phyloP scores from a whole-genome alignment of 2,329 filamentous ascomycete genomes.

The Fusarium nematophilum region DNA sequence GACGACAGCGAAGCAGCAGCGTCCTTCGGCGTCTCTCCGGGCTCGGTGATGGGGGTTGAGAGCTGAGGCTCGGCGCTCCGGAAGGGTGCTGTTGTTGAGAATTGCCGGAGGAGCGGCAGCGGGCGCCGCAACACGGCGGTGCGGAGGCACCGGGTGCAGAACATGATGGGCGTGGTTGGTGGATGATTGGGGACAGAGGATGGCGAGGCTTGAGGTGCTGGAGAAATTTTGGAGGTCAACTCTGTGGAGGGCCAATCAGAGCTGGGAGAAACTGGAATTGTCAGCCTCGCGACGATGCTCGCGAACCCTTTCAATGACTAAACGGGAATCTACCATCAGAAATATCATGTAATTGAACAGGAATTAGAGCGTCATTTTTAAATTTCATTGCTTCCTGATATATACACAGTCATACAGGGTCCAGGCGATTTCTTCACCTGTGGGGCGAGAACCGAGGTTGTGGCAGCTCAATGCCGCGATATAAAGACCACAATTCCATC shows the following conservation, averaged over 20 bases:
- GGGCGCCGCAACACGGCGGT: constrained; percentile 49
- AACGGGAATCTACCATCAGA: background rate
- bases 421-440: constrained; percentile 35
- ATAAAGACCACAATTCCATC: constrained; percentile 35
- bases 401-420: constrained; percentile 51
- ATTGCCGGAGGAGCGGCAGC: constrained; percentile 49
- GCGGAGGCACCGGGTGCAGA: constrained; percentile 63
- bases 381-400: constrained; percentile 46
- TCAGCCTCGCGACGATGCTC: constrained; percentile 44
- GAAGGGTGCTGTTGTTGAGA: constrained; percentile 54
- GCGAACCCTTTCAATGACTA: constrained; percentile 2
- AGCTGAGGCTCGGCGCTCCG: constrained; percentile 53
- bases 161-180: constrained; percentile 48
- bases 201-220: constrained; percentile 38
- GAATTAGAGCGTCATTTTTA: constrained; percentile 28
- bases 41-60: constrained; percentile 49
- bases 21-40: constrained; percentile 47
- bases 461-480: constrained; percentile 33
- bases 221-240: constrained; percentile 47
- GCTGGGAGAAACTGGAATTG: constrained; percentile 27
- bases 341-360: background rate
- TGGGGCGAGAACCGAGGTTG: constrained; percentile 29
- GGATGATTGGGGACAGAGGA: constrained; percentile 42
- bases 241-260: constrained; percentile 44
- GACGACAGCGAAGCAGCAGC: constrained; percentile 56